These are phyloP conservation scores for Ascocoryne sarcoides DNA, from an alignment of 2,329 filamentous ascomycete genomes.

Conservation along the genomic window DNA sequence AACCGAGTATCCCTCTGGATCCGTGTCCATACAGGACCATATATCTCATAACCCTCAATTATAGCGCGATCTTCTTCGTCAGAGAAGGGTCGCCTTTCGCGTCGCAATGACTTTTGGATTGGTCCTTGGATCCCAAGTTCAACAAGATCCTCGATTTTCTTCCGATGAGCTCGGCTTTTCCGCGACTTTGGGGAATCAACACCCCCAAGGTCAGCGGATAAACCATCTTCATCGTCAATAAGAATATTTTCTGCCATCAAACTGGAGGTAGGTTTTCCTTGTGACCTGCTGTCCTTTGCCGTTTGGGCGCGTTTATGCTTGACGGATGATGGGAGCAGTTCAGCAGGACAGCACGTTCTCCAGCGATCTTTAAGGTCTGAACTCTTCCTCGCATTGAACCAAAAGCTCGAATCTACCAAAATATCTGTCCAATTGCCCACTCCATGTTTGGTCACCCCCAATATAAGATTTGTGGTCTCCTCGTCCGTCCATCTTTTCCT, in stretches of 20 bases:
- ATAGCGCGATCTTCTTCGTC: slow-evolving; percentile 56
- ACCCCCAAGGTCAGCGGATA: slow-evolving; percentile 13
- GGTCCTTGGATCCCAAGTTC: slow-evolving; percentile 52
- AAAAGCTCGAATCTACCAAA: slow-evolving; percentile 50
- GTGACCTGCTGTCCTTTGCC: slow-evolving; percentile 7
- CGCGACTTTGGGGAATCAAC: slow-evolving; percentile 30
- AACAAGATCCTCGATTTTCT: slow-evolving; percentile 46
- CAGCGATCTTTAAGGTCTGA: slow-evolving; percentile 59
- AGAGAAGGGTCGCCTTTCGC: slow-evolving; percentile 52
- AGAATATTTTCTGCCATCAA: slow-evolving; percentile 48
- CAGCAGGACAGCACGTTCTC: slow-evolving; percentile 55
- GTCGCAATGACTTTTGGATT: slow-evolving; percentile 52
- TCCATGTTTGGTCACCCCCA: slow-evolving; percentile 53
- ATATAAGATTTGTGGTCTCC: slow-evolving; percentile 52
- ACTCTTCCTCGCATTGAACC: slow-evolving; percentile 51
- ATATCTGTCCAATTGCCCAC: slow-evolving; percentile 59
- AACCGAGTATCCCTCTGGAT: slow-evolving; percentile 53
- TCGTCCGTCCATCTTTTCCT: slow-evolving; percentile 57
- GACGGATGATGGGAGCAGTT: slow-evolving; percentile 33
- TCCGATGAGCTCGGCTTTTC: slow-evolving; percentile 46
- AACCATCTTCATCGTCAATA: slow-evolving; percentile 15
- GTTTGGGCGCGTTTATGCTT: slow-evolving; percentile 33
- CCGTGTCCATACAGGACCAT: slow-evolving; percentile 57
- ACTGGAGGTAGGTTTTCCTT: slow-evolving; percentile 37
- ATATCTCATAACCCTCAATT: slow-evolving; percentile 47